Base-by-base conservation (phyloP, 352 stramenopile genomes). In the Phytophthora idaei region DNA sequence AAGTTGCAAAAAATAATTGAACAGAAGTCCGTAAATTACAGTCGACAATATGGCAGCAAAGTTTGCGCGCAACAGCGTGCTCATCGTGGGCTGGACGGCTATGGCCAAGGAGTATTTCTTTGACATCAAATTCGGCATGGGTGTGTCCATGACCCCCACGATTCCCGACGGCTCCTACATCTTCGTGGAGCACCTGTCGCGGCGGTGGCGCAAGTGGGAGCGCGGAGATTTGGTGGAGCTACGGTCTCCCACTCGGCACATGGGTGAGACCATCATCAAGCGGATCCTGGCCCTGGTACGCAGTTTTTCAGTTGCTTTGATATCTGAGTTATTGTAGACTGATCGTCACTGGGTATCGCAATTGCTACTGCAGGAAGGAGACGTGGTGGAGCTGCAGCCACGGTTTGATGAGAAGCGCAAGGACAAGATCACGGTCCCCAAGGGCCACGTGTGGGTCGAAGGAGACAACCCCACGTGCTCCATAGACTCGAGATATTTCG, bases 401-500 rank as follows among this genome's bases (percentile, higher is more conserved):
- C 80, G 81, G 25, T 88, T 90, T 39, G 82, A 91, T 57, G 55
- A 88, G 37, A 61, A 78, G 34, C 81, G 80, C 4, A 77, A 68
- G 34, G 76, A 76, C 27, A 89, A 77, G 44, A 80, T 93, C 42
- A 80, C 70, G 5, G 78, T 99, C 17, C 96, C 96, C 5, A 90
- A 97, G 59, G 94, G 96, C 52, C 94, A 98, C 67, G 74, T 99
- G 32, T 99, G 97, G 97, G 72, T 99, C 5, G 95, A 99, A 82
- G 97, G 97, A 39, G 97, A 99, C 77, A 99, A 99, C 76, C 64
- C 91, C 6, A 87, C 83, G 42, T 94, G 97, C 69, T 98, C 93
- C 7, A 89, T 90, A 1, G 97, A 99, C 83, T 98, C 94, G 58
- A 83, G 97, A 6, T 83, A 97, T 69, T 98, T 98, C 57, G 97